phyloP scores from a whole-genome alignment of 1,139 yeast genomes.

The Hyphopichia wangnamkhiaoensis region DNA sequence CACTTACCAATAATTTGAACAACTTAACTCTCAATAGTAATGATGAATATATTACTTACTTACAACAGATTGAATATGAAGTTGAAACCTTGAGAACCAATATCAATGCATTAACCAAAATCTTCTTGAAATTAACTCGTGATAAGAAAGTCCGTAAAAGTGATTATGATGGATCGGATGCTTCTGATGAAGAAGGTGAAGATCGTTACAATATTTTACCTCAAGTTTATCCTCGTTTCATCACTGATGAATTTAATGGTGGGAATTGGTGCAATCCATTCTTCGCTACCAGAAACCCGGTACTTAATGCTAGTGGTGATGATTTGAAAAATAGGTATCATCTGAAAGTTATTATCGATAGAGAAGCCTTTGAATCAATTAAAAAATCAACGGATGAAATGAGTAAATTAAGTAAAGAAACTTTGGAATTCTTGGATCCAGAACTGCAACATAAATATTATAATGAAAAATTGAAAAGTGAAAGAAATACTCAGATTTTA shows the following conservation, averaged over 20 bases:
- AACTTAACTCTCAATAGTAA: constrained; percentile 6
- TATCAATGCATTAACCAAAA: constrained; percentile 27
- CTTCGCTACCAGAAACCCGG: constrained; percentile 42
- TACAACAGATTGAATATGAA: constrained; percentile 40
- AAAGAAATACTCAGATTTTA: constrained; percentile 55
- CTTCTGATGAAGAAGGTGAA: constrained; percentile 34
- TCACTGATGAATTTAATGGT: constrained; percentile 65
- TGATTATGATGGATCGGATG: constrained; percentile 46
- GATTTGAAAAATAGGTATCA: constrained; percentile 45
- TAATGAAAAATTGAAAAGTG: constrained; percentile 38
- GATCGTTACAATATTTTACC: constrained; percentile 50
- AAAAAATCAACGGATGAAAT: constrained; percentile 39
- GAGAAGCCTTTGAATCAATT: constrained; percentile 44
- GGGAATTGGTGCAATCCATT: constrained; percentile 77
- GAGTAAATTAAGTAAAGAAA: constrained; percentile 38
- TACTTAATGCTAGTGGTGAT: constrained; percentile 47
- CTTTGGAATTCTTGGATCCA: constrained; percentile 41
- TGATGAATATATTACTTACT: constrained; percentile 22
- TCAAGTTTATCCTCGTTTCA: constrained; percentile 66
- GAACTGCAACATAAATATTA: constrained; percentile 32
- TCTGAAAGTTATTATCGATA: constrained; percentile 52
- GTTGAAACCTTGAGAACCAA: constrained; percentile 33
- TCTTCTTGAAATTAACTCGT: constrained; percentile 31
- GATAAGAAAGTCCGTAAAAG: constrained; percentile 33
- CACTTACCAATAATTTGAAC: constrained; percentile 1